Evolutionary conservation across 2,329 filamentous ascomycete genomes (phyloP), one percentile per base, ranked within the genome.

Genomic region (Xylaria arbuscula): DNA sequence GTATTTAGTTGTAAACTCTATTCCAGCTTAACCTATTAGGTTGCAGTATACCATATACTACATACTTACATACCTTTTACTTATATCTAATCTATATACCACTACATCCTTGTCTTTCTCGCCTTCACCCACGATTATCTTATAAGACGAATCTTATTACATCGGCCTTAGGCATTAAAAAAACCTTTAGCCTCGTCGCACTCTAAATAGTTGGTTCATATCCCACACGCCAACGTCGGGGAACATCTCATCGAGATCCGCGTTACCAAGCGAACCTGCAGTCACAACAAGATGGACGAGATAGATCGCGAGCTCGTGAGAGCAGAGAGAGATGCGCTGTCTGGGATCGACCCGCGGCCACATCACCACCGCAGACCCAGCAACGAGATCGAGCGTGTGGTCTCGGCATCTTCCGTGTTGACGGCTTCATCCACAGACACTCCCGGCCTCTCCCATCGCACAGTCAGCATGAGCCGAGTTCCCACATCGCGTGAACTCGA

Each of bases 401-500:
- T 83, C 22, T 86, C 88, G 4, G 80, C 82, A 1, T 87, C 85
- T 4, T 86, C 86, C 4, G 79, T 81, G 17, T 84, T 84, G 47
- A 85, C 84, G 40, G 85, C 85, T 6, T 85, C 84, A 0, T 84
- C 83, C 48, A 80, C 70, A 69, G 77, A 79, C 10, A 75, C 76
- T 38, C 78, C 73, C 10, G 75, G 74, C 24, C 19, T 59, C 6
- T 75, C 75, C 53, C 74, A 79, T 69, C 81, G 82, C 63, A 78
- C 83, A 65, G 82, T 80, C 59, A 80, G 77, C 67, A 86, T 92
- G 80, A 89, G 86, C 75, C 85, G 89, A 61, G 77, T 89, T n/a
- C 84, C 88, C 5, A 93, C 90, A 3, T 85, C 89, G 70, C 81
- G 83, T 73, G 91, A 93, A 75, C 84, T 93, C 47, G 91, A 93